phyloP scores from a whole-genome alignment of 768 basidiomycete species.

The Tylopilus subfusipes region DNA sequence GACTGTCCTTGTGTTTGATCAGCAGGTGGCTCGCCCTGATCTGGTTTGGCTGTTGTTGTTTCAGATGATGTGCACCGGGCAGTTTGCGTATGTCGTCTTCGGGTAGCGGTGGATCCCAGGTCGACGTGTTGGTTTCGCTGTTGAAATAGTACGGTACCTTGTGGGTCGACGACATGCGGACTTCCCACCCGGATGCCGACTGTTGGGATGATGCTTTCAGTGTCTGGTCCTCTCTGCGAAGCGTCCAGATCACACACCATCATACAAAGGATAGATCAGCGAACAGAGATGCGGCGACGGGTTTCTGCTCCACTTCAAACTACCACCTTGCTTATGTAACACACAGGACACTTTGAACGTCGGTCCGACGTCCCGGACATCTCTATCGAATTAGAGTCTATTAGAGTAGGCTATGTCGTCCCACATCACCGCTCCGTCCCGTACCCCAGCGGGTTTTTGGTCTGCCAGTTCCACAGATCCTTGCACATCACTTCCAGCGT shows the following conservation, averaged over 20 bases:
- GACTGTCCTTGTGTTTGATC: conserved; percentile 83
- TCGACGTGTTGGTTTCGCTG: conserved; percentile 59
- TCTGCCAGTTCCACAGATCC: conserved; percentile 99
- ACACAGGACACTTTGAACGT: background rate
- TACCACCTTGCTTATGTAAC: conserved; percentile 14
- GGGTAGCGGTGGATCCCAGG: conserved; percentile 75
- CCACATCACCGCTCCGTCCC: conserved; percentile 24
- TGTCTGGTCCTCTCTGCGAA: background rate
- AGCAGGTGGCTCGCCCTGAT: conserved; percentile 95
- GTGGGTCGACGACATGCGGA: conserved; percentile 79
- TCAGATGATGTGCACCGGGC: conserved; percentile 62
- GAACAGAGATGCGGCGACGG: background rate
- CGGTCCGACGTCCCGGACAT: background rate
- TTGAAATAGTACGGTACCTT: conserved; percentile 89
- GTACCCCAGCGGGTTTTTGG: conserved; percentile 84
- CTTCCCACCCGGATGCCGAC: conserved; percentile 60
- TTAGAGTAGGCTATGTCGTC: conserved; percentile 1
- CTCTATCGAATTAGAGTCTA: background rate
- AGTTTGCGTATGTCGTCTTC: conserved; percentile 56
- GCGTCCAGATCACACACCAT: conserved; percentile 22
- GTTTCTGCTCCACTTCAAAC: background rate
- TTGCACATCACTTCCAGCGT: conserved; percentile 90
- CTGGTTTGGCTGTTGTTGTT: conserved; percentile 39
- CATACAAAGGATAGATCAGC: conserved; percentile 7
- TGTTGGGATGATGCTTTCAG: conserved; percentile 15